A percentile compares a stretch with the other conserved stretches of the same genome.
phyloP scores from a whole-genome alignment of 495 filamentous ascomycete genomes.

The Talaromyces proteolyticus region DNA sequence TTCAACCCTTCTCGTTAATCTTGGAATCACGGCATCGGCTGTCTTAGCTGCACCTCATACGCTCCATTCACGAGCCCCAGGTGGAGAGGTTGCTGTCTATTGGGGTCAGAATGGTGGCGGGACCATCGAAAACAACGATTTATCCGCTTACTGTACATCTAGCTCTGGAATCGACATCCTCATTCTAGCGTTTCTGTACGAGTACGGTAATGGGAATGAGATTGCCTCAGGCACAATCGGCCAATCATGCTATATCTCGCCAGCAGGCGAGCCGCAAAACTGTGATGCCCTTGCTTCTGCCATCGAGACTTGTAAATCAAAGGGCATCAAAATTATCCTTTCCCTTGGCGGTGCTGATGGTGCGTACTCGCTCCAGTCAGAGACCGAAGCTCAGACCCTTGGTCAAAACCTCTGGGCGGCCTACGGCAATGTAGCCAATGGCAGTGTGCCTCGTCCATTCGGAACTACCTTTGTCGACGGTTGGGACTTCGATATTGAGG shows the following conservation, averaged over 20 bases:
- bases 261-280: neutral
- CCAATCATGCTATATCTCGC: slow-evolving; percentile 16
- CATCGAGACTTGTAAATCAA: slow-evolving; percentile 43
- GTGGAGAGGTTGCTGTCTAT: slow-evolving; percentile 33
- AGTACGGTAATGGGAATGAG: slow-evolving; percentile 23
- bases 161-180: slow-evolving; percentile 40
- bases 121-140: slow-evolving; percentile 33
- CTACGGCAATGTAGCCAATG: slow-evolving; percentile 37
- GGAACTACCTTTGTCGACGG: slow-evolving; percentile 49
- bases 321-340: slow-evolving; percentile 43
- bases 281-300: slow-evolving; percentile 39
- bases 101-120: slow-evolving; percentile 38
- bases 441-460: slow-evolving; percentile 38
- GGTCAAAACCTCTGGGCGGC: slow-evolving; percentile 47
- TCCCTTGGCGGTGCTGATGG: slow-evolving; percentile 40
- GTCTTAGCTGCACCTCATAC: slow-evolving; percentile 21
- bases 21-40: slow-evolving; percentile 22
- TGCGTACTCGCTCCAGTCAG: slow-evolving; percentile 29
- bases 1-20: slow-evolving; percentile 14
- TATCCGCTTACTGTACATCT: slow-evolving; percentile 31
- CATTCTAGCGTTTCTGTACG: slow-evolving; percentile 46
- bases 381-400: slow-evolving; percentile 36
- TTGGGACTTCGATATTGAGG: slow-evolving; percentile 50
- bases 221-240: slow-evolving; percentile 22
- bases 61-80: slow-evolving; percentile 14